Percentiles rank a stretch among this genome's conserved stretches.
Evolutionary conservation across 2,329 filamentous ascomycete genomes (phyloP).

Genomic region (Colletotrichum sp.): DNA sequence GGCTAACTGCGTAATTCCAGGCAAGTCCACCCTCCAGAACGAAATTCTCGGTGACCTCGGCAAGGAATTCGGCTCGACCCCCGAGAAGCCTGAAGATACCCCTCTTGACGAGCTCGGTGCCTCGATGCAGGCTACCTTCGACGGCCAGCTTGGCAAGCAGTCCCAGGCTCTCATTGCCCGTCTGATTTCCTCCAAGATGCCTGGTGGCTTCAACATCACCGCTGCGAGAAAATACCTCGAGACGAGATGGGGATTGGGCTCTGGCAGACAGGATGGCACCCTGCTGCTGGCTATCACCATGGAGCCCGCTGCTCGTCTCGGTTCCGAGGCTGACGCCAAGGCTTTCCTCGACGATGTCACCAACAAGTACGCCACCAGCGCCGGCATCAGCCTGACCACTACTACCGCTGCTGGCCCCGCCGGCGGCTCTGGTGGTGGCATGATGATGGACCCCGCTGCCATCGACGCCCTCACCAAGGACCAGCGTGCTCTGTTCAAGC

Average conservation of each 20-base stretch:
- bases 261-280: slow-evolving; percentile 89
- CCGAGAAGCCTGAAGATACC: slow-evolving; percentile 97
- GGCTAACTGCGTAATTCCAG: slow-evolving; percentile 48
- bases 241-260: slow-evolving; percentile 86
- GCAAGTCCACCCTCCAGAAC: slow-evolving; percentile 98
- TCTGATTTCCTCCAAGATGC: slow-evolving; percentile 98
- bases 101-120: slow-evolving; percentile 94
- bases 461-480: slow-evolving; percentile 98
- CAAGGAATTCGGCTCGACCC: slow-evolving; percentile 97
- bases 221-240: slow-evolving; percentile 94
- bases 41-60: slow-evolving; percentile 97
- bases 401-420: slow-evolving; percentile 76
- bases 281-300: slow-evolving; percentile 88
- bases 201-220: slow-evolving; percentile 98
- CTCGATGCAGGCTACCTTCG: slow-evolving; percentile 97
- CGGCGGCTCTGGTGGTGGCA: slow-evolving; percentile 75
- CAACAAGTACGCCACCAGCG: slow-evolving; percentile 85
- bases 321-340: slow-evolving; percentile 90
- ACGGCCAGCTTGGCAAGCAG: slow-evolving; percentile 96
- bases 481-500: slow-evolving; percentile 94
- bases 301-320: slow-evolving; percentile 88
- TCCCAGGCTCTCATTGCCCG: slow-evolving; percentile 92
- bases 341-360: slow-evolving; percentile 86
- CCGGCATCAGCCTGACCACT: slow-evolving; percentile 83
- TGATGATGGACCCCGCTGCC: slow-evolving; percentile 99